phyloP scores from a whole-genome alignment of 345 rosid genomes.

The Brassica nigra region DNA sequence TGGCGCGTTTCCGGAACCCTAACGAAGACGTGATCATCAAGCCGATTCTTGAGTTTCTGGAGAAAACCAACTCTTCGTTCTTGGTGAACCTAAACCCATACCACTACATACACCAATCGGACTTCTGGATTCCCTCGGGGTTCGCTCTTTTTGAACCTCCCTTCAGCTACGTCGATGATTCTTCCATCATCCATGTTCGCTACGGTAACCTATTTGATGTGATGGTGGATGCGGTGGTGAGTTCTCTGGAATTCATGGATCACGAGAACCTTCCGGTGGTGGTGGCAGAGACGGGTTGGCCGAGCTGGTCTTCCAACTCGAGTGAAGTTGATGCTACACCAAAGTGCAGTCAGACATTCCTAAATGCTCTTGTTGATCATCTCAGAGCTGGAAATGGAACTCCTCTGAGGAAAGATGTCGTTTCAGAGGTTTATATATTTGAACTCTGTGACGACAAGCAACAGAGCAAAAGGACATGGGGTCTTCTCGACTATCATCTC shows the following conservation, averaged over 20 bases:
- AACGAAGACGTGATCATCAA: conserved; percentile 51
- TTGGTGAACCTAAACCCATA: conserved; percentile 75
- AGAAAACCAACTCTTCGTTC: conserved; percentile 72
- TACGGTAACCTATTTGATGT: conserved; percentile 77
- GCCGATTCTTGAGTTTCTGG: conserved; percentile 67
- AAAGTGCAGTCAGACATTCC: not conserved
- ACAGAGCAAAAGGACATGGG: not conserved
- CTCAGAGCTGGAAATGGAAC: not conserved
- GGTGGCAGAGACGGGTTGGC: conserved; percentile 93
- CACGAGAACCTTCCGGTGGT: conserved; percentile 66
- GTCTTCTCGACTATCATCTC: not conserved
- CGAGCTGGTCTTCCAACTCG: conserved; percentile 50
- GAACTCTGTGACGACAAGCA: not conserved
- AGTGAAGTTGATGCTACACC: conserved; percentile 61
- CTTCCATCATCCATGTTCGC: conserved; percentile 55
- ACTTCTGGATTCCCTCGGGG: conserved; percentile 65
- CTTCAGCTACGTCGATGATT: conserved; percentile 54
- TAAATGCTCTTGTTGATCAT: not conserved
- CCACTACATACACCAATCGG: conserved; percentile 55
- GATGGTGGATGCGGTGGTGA: conserved; percentile 81
- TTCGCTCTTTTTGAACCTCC: conserved; percentile 76
- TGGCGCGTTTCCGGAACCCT: conserved; percentile 59
- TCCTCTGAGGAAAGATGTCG: not conserved
- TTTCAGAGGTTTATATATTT: not conserved
- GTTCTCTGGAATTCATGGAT: conserved; percentile 70